Evolutionary conservation across 805 yeast genomes (phyloP).

Genomic region (Candida pseudofarinosa): DNA sequence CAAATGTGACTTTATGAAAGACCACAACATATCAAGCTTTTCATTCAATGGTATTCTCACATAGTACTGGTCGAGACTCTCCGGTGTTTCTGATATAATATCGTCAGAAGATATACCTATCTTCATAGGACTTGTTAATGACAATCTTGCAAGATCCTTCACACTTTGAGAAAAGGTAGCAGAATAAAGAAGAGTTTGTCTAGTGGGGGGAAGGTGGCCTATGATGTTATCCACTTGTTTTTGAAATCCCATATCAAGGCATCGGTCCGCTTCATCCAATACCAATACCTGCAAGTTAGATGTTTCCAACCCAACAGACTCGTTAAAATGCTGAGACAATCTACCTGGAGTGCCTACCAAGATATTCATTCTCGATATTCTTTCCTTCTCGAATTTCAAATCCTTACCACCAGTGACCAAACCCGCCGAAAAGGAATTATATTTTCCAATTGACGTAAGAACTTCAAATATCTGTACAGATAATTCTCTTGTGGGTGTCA

Average conservation of each 20-base stretch:
- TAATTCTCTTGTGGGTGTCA: constrained; percentile 90
- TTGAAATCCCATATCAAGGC: constrained; percentile 90
- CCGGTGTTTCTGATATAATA: constrained; percentile 73
- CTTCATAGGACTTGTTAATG: constrained; percentile 56
- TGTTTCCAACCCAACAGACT: constrained; percentile 74
- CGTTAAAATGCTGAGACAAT: constrained; percentile 84
- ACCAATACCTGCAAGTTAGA: constrained; percentile 74
- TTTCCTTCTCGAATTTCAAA: constrained; percentile 72
- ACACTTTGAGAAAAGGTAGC: constrained; percentile 88
- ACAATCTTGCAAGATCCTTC: constrained; percentile 75
- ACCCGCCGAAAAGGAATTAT: constrained; percentile 79
- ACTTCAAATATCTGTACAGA: constrained; percentile 92
- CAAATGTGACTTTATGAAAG: constrained; percentile 79
- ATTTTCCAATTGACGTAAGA: constrained; percentile 71
- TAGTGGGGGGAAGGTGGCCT: constrained; percentile 67
- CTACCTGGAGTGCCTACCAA: constrained; percentile 92
- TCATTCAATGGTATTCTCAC: constrained; percentile 68
- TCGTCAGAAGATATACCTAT: constrained; percentile 37
- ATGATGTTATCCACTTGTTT: constrained; percentile 77
- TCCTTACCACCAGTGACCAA: constrained; percentile 93
- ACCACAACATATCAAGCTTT: constrained; percentile 81
- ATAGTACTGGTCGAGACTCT: constrained; percentile 78
- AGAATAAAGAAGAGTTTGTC: constrained; percentile 82
- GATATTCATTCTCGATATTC: constrained; percentile 75
- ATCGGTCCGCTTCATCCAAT: constrained; percentile 89